phyloP scores from a whole-genome alignment of 176 grass and related monocot genomes.

The Raddia guianensis region DNA sequence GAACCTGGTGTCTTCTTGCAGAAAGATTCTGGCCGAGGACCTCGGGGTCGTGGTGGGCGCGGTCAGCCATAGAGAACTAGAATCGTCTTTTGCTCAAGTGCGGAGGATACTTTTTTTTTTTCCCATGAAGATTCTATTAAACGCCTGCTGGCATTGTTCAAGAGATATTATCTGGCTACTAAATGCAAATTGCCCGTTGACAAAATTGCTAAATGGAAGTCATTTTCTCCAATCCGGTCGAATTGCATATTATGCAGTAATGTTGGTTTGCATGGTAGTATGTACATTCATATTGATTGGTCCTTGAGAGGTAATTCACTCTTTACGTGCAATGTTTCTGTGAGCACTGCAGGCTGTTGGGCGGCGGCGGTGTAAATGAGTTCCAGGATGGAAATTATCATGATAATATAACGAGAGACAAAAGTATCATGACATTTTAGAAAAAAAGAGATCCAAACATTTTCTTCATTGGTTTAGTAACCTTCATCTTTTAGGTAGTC shows the following conservation, averaged over 20 bases:
- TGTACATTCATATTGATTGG: no score
- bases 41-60: constrained; percentile 49
- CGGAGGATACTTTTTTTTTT: not conserved
- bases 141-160: not conserved
- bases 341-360: not conserved
- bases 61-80: constrained; percentile 32
- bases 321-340: not conserved
- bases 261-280: not conserved
- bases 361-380: not conserved
- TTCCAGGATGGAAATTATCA: not conserved
- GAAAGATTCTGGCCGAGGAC: constrained; percentile 46
- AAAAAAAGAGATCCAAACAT: not conserved
- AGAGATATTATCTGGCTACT: not conserved
- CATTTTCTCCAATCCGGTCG: not conserved
- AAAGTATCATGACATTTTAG: not conserved
- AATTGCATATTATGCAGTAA: not conserved
- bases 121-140: not conserved
- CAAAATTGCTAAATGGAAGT: not conserved
- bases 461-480: no score
- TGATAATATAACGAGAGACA: not conserved
- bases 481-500: no score
- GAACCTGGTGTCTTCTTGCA: not conserved
- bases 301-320: no score
- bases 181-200: not conserved
- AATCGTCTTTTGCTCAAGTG: not conserved